These are phyloP conservation scores for Phytopythium ostracodes DNA, from an alignment of 352 stramenopile species.

Conservation along the genomic window DNA sequence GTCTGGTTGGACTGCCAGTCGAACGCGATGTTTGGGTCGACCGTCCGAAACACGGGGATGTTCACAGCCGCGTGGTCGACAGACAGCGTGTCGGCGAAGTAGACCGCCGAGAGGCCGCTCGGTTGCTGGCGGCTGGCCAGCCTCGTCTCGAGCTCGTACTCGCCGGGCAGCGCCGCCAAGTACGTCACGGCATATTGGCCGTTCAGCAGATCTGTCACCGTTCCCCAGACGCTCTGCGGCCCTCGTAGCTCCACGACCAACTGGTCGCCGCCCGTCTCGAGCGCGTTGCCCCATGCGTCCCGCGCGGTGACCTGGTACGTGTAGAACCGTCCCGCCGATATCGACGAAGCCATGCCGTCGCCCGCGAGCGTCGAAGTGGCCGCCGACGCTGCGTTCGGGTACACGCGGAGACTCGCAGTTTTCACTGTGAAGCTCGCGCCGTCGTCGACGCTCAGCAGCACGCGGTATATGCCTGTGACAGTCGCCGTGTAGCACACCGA, in stretches of 20 bases:
- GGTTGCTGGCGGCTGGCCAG: constrained; percentile 19
- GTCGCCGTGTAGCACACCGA: constrained; percentile 28
- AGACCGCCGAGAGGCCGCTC: constrained; percentile 28
- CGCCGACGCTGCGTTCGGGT: constrained; percentile 25
- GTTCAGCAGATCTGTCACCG: constrained; percentile 29
- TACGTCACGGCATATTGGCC: constrained; percentile 44
- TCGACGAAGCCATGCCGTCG: constrained; percentile 24
- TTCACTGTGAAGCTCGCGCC: constrained; percentile 25
- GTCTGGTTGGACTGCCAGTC: constrained; percentile 33
- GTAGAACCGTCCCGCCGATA: constrained; percentile 16
- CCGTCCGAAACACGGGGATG: constrained; percentile 13
- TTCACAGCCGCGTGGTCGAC: constrained; percentile 13
- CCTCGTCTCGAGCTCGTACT: constrained; percentile 45
- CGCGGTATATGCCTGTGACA: constrained; percentile 24
- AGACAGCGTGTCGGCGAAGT: constrained; percentile 24
- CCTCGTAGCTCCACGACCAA: constrained; percentile 32
- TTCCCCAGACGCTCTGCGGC: constrained; percentile 20
- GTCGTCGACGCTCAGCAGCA: constrained; percentile 29
- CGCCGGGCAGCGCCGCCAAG: constrained; percentile 17
- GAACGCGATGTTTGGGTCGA: constrained; percentile 35
- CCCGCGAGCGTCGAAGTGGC: constrained; percentile 28
- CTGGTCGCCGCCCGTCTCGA: constrained; percentile 30
- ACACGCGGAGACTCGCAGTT: constrained; percentile 19
- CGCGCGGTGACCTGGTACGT: constrained; percentile 32
- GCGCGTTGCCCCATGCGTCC: constrained; percentile 40